Evolutionary conservation across 257 asterid species (phyloP), one percentile per base, ranked within the genome.

Genomic region (Ballota nigra): DNA sequence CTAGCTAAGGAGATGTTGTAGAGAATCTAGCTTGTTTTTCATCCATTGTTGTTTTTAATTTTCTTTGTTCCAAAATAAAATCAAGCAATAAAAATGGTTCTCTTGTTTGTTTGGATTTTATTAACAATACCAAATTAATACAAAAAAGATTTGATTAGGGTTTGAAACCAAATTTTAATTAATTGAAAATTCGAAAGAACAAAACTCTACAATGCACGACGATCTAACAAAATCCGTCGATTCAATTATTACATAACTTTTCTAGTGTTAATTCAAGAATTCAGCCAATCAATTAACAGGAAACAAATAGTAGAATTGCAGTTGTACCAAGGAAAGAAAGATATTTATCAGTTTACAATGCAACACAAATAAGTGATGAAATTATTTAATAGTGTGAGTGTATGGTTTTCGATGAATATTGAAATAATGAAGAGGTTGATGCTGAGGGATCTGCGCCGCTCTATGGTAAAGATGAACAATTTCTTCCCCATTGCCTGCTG

Each of bases 1-100:
- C 78, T 85, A 38, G 78, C 75, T 24, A 78, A 67, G 58, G 76
- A 79, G 59, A 10, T 70, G 66, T 61, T 40, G 29, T 72, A 26
- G 45, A 55, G 22, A n/a, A 4, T 6, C 11, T 72, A 19, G 47
- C 13, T 63, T 47, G 22, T 62, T 5, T 18, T 62, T 1, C n/a
- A 28, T 18, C 51, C 18, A 6, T 8, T 10, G 6, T 62, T 62
- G 15, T 13, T 19, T 16, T 18, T 10, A 4, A 5, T 38, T 36
- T 63, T 11, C 34, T 18, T 15, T 59, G 49, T 63, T 15, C 52
- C 52, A 36, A 9, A 19, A 63, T 16, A 29, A 18, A 61, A 63
- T 31, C 16, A 33, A 63, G 20, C n/a, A 61, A 29, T 31, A 61
- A 31, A 13, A 7, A 7, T 18, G 19, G 31, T 5, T 9, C 11